These are phyloP conservation scores for Grosmannia huntii DNA, from an alignment of 2,329 filamentous ascomycete genomes.

Conservation along the genomic window DNA sequence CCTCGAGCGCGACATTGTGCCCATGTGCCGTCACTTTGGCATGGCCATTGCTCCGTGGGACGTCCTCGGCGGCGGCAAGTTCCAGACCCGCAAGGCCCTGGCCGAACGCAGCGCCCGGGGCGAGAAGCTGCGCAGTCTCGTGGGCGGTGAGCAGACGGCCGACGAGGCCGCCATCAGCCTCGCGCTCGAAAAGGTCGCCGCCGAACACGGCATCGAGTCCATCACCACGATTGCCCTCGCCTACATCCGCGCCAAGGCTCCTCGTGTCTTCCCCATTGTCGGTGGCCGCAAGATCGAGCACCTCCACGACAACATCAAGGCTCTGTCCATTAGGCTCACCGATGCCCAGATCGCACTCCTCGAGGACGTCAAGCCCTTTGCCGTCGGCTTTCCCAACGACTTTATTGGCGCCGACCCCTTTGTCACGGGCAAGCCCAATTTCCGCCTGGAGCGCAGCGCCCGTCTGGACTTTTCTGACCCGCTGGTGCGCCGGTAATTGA, in stretches of 20 bases:
- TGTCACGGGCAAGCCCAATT: slow-evolving; percentile 3
- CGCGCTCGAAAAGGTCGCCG: slow-evolving; percentile 47
- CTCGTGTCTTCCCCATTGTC: slow-evolving; percentile 40
- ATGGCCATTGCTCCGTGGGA: slow-evolving; percentile 49
- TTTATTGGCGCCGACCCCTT: slow-evolving; percentile 22
- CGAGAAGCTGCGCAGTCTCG: slow-evolving; percentile 25
- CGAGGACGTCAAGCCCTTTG: slow-evolving; percentile 38
- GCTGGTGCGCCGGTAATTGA: slow-evolving; percentile 2
- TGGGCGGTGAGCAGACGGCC: slow-evolving; percentile 24
- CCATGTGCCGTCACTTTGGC: slow-evolving; percentile 26
- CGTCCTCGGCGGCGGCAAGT: slow-evolving; percentile 38
- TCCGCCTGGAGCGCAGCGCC: background rate
- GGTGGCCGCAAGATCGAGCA: slow-evolving; percentile 40
- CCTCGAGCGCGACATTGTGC: slow-evolving; percentile 28
- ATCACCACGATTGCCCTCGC: slow-evolving; percentile 47
- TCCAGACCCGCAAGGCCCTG: slow-evolving; percentile 27
- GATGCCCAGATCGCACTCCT: slow-evolving; percentile 41
- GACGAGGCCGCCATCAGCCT: slow-evolving; percentile 38
- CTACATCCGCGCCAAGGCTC: slow-evolving; percentile 37
- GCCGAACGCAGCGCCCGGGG: slow-evolving; percentile 17
- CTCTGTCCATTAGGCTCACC: slow-evolving; percentile 34
- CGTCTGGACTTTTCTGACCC: slow-evolving; percentile 6
- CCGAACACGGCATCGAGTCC: slow-evolving; percentile 37
- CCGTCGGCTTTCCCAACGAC: slow-evolving; percentile 40
- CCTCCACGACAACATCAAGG: slow-evolving; percentile 40